Conservation (phyloP, 352 stramenopile species). For the Globisporangium ultimum region DNA sequence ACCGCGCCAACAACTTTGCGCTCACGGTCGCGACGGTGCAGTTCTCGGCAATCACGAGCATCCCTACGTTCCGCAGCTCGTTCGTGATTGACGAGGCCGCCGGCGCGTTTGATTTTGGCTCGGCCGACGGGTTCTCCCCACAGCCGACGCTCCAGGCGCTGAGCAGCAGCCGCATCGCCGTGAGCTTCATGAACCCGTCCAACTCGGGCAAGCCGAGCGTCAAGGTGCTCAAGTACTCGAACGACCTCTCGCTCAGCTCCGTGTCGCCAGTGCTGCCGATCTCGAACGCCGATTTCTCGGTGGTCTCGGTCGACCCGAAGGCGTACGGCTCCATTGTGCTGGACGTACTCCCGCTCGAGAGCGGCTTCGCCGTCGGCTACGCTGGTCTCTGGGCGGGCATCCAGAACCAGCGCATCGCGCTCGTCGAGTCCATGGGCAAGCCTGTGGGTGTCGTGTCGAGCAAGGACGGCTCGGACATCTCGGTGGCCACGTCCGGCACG, state of each 20-base stretch:
- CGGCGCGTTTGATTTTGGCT: slow-evolving; percentile 69
- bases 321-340: slow-evolving; percentile 48
- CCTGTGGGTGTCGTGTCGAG: slow-evolving; percentile 73
- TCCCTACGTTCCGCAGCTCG: slow-evolving; percentile 61
- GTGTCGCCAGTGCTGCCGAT: slow-evolving; percentile 60
- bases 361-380: slow-evolving; percentile 55
- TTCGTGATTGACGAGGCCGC: slow-evolving; percentile 63
- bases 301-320: slow-evolving; percentile 50
- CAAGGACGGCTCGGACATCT: slow-evolving; percentile 41
- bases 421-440: slow-evolving; percentile 69
- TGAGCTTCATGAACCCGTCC: slow-evolving; percentile 76
- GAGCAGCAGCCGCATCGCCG: slow-evolving; percentile 45
- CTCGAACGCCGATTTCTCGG: slow-evolving; percentile 67
- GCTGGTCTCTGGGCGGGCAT: slow-evolving; percentile 45
- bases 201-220: slow-evolving; percentile 70
- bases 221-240: slow-evolving; percentile 67
- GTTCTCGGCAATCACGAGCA: slow-evolving; percentile 50
- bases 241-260: slow-evolving; percentile 47
- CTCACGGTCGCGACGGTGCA: slow-evolving; percentile 66
- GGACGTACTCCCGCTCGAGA: slow-evolving; percentile 49
- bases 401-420: slow-evolving; percentile 66
- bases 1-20: slow-evolving; percentile 71
- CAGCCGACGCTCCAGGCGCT: slow-evolving; percentile 58
- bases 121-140: slow-evolving; percentile 58
- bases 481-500: slow-evolving; percentile 58